These are phyloP conservation scores for Emmonsia crescens DNA, from an alignment of 2,329 filamentous ascomycete species.

Conservation along the genomic window DNA sequence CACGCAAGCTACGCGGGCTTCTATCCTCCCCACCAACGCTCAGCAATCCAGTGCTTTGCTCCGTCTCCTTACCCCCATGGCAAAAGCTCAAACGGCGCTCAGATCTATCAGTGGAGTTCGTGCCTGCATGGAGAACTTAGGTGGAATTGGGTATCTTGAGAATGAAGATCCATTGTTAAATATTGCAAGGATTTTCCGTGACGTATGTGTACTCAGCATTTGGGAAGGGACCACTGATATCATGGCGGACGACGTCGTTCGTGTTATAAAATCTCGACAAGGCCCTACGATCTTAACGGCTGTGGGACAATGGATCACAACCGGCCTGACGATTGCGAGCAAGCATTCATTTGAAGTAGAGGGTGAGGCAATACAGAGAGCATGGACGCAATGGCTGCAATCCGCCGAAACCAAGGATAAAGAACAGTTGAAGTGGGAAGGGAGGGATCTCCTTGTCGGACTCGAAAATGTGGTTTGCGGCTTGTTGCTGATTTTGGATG, in stretches of 20 bases:
- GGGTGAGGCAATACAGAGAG: conserved; percentile 21
- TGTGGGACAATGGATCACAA: conserved; percentile 32
- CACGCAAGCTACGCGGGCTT: conserved; percentile 8
- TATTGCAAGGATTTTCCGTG: conserved; percentile 53
- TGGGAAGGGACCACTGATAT: conserved; percentile 65
- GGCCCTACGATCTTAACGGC: conserved; percentile 11
- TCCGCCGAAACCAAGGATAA: conserved; percentile 7
- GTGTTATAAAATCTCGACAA: conserved; percentile 28
- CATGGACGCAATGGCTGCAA: conserved; percentile 11
- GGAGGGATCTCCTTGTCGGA: conserved; percentile 21
- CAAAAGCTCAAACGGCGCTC: conserved; percentile 22
- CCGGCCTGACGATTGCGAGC: conserved; percentile 39
- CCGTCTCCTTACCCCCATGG: conserved; percentile 24
- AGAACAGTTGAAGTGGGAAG: conserved; percentile 23
- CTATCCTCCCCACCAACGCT: conserved; percentile 16
- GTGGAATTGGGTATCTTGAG: conserved; percentile 24
- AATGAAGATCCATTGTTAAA: conserved; percentile 50
- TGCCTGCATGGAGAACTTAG: conserved; percentile 24
- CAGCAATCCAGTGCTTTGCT: conserved; percentile 17
- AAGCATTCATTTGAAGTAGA: conserved; percentile 34
- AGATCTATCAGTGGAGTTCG: conserved; percentile 16
- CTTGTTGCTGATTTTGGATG: conserved; percentile 23
- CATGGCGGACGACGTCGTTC: conserved; percentile 42
- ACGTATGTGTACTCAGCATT: conserved; percentile 52
- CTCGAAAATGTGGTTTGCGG: conserved; percentile 24